phyloP scores from a whole-genome alignment of 257 asterid species.

The Agastache rugosa region DNA sequence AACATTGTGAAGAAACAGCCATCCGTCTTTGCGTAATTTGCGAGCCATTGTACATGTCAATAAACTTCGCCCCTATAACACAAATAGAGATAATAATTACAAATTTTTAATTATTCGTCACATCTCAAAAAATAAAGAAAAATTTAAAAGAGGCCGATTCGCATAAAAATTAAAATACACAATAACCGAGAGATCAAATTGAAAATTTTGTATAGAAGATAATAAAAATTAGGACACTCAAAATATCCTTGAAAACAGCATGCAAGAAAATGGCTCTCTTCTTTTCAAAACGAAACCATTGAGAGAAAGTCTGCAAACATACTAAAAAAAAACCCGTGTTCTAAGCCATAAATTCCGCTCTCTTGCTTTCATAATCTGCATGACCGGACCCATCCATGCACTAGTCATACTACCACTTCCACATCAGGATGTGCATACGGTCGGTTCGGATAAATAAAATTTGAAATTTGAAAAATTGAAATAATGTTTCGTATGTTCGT shows the following conservation, averaged over 20 bases:
- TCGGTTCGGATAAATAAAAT: no score
- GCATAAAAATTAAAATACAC: not conserved
- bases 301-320: slow-evolving; percentile 45
- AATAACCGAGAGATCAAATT: not conserved
- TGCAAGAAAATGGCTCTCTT: slow-evolving; percentile 31
- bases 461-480: no score
- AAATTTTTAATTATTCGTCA: no score
- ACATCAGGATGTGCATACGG: no score
- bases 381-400: not conserved
- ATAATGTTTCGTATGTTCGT: no score
- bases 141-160: no score
- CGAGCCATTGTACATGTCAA: no score
- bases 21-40: no score
- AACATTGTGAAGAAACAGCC: no score
- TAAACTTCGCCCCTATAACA: no score
- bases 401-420: not conserved
- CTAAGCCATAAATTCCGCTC: not conserved
- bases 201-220: not conserved
- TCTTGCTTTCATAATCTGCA: slow-evolving; percentile 6
- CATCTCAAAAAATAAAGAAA: no score
- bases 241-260: not conserved
- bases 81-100: no score
- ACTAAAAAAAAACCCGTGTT: slow-evolving; percentile 38
- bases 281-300: slow-evolving; percentile 45
- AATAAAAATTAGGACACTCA: not conserved